Base-by-base conservation (phyloP, 805 yeast genomes). In the Maudiozyma pseudohumilis region DNA sequence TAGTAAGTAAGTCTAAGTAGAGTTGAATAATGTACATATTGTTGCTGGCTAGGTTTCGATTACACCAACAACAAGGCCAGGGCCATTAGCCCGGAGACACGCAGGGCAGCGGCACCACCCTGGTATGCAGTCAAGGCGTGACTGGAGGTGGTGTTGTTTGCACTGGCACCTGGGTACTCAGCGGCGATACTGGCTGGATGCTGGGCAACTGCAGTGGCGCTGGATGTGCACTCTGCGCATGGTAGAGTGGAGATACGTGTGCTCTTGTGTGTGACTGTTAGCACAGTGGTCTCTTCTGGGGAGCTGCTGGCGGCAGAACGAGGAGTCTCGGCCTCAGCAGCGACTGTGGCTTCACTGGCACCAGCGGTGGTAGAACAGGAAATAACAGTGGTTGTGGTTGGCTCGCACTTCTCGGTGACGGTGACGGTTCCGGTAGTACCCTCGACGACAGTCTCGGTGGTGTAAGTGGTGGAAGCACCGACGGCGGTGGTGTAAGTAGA, bases 321-420 rank as follows among this genome's bases (percentile, higher is more conserved):
- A n/a, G n/a, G n/a, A n/a, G n/a, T n/a, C n/a, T n/a, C 29, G 11
- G n/a, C 17, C 15, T 17, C 16, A 17, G 28, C 18, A n/a, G 35
- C 16, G 15, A n/a, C 17, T 30, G 40, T 41, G 32, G 41, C 32
- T n/a, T 35, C 29, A 18, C 40, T 32, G 16, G 43, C 30, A 11
- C 30, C n/a, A 10, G 43, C 19, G 15, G 41, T 22, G 17, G 42
- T 11, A 13, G 30, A 32, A 19, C 30, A 34, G 12, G 44, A 29
- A 19, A 42, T 23, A 9, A 42, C 35, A 21, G n/a, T 27, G 15
- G 29, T 10, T n/a, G 29, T 9, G 17, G 6, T 11, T n/a, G 29
- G n/a, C n/a, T n/a, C n/a, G n/a, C n/a, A n/a, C 8, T 9, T 23
- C 11, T 29, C 20, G 18, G 20, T 8, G 10, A 8, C 31, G 18